Conservation (phyloP, 345 rosid genomes). For the Geranium rotundifolium region DNA sequence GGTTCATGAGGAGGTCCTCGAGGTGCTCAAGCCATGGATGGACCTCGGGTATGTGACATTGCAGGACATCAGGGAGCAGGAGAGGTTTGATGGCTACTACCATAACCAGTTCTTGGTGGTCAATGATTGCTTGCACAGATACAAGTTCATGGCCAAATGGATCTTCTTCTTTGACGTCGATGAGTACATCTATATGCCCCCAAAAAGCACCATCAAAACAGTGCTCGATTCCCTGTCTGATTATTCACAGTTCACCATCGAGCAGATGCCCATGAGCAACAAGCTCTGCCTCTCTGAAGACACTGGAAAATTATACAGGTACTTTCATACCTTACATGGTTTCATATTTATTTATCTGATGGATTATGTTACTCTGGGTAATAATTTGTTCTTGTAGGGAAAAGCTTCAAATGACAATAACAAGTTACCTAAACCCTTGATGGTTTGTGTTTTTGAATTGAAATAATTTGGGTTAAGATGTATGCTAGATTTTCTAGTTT, state of each 20-base stretch:
- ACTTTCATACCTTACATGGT: neutral
- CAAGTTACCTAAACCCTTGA: no score
- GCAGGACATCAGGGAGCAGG: conserved; percentile 73
- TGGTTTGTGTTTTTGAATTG: no score
- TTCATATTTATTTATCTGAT: no score
- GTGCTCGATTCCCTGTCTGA: conserved; percentile 53
- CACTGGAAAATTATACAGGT: conserved; percentile 62
- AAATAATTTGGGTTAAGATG: no score
- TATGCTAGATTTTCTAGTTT: no score
- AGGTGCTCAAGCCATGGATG: conserved; percentile 85
- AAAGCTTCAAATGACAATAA: no score
- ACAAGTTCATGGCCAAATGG: conserved; percentile 70
- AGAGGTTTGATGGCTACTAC: conserved; percentile 86
- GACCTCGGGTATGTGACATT: conserved; percentile 73
- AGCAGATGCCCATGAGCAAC: conserved; percentile 77
- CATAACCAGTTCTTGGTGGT: conserved; percentile 93
- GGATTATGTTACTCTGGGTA: no score
- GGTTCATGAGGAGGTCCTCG: conserved; percentile 52
- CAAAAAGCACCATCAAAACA: conserved; percentile 39
- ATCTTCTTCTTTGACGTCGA: conserved; percentile 89
- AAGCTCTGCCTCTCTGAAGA: conserved; percentile 58
- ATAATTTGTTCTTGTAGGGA: no score
- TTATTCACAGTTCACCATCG: conserved; percentile 62
- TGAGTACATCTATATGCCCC: conserved; percentile 56
- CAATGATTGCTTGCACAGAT: conserved; percentile 79